Evolutionary conservation across 306 rosid species (phyloP), one percentile per base, ranked within the genome.

Genomic region (Vicia faba): DNA sequence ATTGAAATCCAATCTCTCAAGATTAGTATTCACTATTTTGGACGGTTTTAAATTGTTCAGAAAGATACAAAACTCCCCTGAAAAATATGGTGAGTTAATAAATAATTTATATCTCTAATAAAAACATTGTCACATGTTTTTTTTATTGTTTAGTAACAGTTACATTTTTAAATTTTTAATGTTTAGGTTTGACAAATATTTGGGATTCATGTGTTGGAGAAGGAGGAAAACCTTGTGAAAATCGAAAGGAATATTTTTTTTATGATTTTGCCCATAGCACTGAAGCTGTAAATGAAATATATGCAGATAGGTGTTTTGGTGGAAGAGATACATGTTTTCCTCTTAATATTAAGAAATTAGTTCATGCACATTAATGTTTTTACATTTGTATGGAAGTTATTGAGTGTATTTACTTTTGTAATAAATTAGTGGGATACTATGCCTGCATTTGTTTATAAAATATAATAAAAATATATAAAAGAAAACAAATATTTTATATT

Each of bases 71-170:
- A 46, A 33, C 5, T 60, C 26, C 18, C 68, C 68, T 8, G 39
- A 33, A 60, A 60, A 19, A 0, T 71, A 60, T 71, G 75, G 75
- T 71, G 25, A 44, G 56, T 43, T 4, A 33, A 33, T 25, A 25
- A 50, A 18, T 10, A 8, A 3, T 19, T 3, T 8, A 5, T 8
- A 7, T 2, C 7, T 7, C 2, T 13, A 13, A 2, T 43, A 7
- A 33, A 33, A 33, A 33, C 2, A 33, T 13, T 43, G 15, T 13
- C 16, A 12, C 7, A n/a, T 12, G 0, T 48, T 16, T 5, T n/a
- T 45, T 54, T 54, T 26, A 54, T 25, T 54, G 9, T 25, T 54
- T 11, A 0, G 33, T 53, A 53, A 53, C 60, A 54, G 4, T 6
- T n/a, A 45, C 15, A 45, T 45, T 44, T n/a, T 8, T 49, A 16